phyloP scores from a whole-genome alignment of 495 filamentous ascomycete genomes.

The Astrocystis sublimbata region DNA sequence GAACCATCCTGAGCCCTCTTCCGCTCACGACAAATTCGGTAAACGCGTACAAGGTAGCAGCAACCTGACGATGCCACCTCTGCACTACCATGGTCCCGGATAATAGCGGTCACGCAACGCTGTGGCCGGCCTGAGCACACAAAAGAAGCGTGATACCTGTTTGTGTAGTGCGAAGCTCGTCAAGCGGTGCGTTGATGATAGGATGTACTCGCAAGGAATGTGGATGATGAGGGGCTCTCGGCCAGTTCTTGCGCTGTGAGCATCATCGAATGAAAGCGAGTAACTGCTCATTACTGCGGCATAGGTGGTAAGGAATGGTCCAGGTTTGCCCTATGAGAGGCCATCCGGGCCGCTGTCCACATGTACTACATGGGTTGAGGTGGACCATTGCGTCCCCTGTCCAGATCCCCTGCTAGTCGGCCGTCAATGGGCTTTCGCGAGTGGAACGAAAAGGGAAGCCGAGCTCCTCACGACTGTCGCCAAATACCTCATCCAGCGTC shows the following conservation, averaged over 20 bases:
- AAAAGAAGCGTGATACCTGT: neutral
- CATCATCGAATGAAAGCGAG: slow-evolving; percentile 34
- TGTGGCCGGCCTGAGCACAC: neutral
- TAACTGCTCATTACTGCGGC: slow-evolving; percentile 32
- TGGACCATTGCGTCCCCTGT: slow-evolving; percentile 34
- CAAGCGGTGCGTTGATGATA: slow-evolving; percentile 20
- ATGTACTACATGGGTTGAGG: slow-evolving; percentile 25
- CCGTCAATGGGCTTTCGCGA: slow-evolving; percentile 31
- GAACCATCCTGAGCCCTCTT: slow-evolving; percentile 22
- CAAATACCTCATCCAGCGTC: slow-evolving; percentile 35
- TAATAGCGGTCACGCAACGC: neutral
- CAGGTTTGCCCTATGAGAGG: slow-evolving; percentile 38
- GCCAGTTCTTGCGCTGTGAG: slow-evolving; percentile 28
- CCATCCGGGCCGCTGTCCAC: slow-evolving; percentile 12
- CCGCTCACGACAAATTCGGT: slow-evolving; percentile 30
- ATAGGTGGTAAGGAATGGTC: slow-evolving; percentile 36
- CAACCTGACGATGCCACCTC: slow-evolving; percentile 20
- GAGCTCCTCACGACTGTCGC: slow-evolving; percentile 21
- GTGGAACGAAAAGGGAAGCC: slow-evolving; percentile 26
- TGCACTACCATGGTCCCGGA: slow-evolving; percentile 2
- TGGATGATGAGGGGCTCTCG: slow-evolving; percentile 28
- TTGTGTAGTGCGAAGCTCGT: slow-evolving; percentile 15
- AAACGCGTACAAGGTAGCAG: slow-evolving; percentile 24
- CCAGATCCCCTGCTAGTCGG: slow-evolving; percentile 35
- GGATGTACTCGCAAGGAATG: slow-evolving; percentile 27